Conservation (phyloP, 352 stramenopile species). For the Globisporangium echinulatum region DNA sequence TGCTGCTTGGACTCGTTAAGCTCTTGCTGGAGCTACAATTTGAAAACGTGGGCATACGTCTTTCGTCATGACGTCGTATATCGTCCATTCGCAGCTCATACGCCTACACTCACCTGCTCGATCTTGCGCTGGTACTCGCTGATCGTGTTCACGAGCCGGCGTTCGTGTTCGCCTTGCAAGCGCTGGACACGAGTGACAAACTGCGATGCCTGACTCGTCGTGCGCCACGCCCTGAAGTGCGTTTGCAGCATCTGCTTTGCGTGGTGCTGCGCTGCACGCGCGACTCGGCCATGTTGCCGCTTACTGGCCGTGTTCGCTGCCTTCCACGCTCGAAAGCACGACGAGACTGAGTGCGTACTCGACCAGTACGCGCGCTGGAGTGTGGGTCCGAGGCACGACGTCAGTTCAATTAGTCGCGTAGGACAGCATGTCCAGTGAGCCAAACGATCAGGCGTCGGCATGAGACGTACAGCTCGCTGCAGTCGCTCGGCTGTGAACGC, state of each 20-base stretch:
- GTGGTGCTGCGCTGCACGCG: conserved; percentile 13
- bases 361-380: conserved; percentile 21
- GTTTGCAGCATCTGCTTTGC: conserved; percentile 8
- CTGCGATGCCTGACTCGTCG: not conserved
- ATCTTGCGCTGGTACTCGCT: conserved; percentile 40
- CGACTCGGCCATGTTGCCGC: not conserved
- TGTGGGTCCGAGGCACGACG: not conserved
- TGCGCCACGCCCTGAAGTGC: conserved; percentile 12
- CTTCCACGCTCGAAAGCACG: conserved; percentile 28
- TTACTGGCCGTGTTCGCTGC: not conserved
- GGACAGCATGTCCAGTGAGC: too few species aligned
- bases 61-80: not conserved
- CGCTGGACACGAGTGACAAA: conserved; percentile 18
- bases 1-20: conserved; percentile 29
- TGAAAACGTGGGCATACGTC: too few species aligned
- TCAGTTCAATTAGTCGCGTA: too few species aligned
- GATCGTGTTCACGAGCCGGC: conserved; percentile 19
- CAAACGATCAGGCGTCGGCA: too few species aligned
- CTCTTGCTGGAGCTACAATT: conserved; percentile 29
- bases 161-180: conserved; percentile 23
- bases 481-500: conserved; percentile 18
- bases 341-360: conserved; percentile 12
- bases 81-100: not conserved
- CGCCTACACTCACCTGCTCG: conserved; percentile 14
- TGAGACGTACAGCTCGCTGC: conserved; percentile 16